Percentiles rank a stretch among this genome's conserved stretches.
Conservation (phyloP, 2,329 filamentous ascomycete species). For the Apiospora kogelbergensis region DNA sequence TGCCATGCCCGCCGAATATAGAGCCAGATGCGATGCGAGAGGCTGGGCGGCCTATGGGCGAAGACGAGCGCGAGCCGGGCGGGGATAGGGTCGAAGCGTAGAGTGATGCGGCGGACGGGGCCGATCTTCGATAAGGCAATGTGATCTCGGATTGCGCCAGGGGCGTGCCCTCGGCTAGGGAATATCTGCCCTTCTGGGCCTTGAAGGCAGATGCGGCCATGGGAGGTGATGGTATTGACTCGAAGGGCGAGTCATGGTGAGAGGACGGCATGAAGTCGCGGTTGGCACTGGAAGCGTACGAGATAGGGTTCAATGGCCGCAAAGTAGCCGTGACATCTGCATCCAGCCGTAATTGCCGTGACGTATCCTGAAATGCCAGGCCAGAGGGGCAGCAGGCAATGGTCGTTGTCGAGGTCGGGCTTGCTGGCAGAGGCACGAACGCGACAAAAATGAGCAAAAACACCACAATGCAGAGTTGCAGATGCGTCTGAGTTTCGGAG, state of each 20-base stretch:
- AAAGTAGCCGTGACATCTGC: neutral
- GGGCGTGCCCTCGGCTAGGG: slow-evolving; percentile 46
- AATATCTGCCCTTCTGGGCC: slow-evolving; percentile 61
- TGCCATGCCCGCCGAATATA: slow-evolving; percentile 49
- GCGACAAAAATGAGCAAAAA: neutral
- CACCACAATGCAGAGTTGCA: neutral
- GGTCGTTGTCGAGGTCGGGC: neutral
- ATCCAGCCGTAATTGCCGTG: neutral
- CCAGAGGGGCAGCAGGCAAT: neutral
- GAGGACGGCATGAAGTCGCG: slow-evolving; percentile 64
- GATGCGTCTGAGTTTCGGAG: neutral
- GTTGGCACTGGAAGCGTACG: neutral
- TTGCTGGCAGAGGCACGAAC: neutral
- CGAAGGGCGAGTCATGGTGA: slow-evolving; percentile 58
- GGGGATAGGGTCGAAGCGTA: slow-evolving; percentile 68
- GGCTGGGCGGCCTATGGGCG: slow-evolving; percentile 61
- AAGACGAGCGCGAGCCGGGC: slow-evolving; percentile 66
- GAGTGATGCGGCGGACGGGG: slow-evolving; percentile 59
- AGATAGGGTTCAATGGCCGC: neutral
- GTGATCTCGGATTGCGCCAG: slow-evolving; percentile 53
- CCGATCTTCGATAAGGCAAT: slow-evolving; percentile 53
- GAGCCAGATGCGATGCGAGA: slow-evolving; percentile 58
- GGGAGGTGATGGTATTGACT: slow-evolving; percentile 70
- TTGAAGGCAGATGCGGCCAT: slow-evolving; percentile 61
- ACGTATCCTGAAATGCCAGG: neutral